These are phyloP conservation scores for Wallemia ichthyophaga DNA, from an alignment of 1,284 basidiomycete species.

Conservation along the genomic window DNA sequence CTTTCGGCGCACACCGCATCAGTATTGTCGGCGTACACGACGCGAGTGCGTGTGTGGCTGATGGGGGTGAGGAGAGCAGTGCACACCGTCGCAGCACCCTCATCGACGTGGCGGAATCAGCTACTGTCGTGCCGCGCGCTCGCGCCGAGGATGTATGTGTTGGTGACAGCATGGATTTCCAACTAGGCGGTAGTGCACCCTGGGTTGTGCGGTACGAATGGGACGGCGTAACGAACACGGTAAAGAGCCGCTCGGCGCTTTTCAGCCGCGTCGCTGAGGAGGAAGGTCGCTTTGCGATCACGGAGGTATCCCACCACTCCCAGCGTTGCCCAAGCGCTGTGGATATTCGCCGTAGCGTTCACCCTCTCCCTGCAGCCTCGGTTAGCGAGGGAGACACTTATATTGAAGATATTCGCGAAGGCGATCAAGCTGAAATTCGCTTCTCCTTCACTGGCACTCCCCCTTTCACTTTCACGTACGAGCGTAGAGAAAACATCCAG, in stretches of 20 bases:
- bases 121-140: slow-evolving; percentile 59
- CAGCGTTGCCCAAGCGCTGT: slow-evolving; percentile 40
- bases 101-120: slow-evolving; percentile 65
- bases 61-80: too few species aligned
- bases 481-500: slow-evolving; percentile 22
- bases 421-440: slow-evolving; percentile 72
- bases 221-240: slow-evolving; percentile 39
- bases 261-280: slow-evolving; percentile 57
- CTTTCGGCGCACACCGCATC: slow-evolving; percentile 50
- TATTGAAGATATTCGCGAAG: slow-evolving; percentile 65
- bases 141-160: slow-evolving; percentile 56
- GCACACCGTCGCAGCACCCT: slow-evolving; percentile 8
- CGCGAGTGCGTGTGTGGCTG: slow-evolving; percentile 39
- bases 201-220: slow-evolving; percentile 78
- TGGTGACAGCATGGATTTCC: slow-evolving; percentile 67
- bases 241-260: slow-evolving; percentile 42
- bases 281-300: slow-evolving; percentile 63
- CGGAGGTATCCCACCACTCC: slow-evolving; percentile 28
- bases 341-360: slow-evolving; percentile 42
- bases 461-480: slow-evolving; percentile 54
- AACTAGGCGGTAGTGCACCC: slow-evolving; percentile 77
- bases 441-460: slow-evolving; percentile 68
- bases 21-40: slow-evolving; percentile 44
- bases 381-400: slow-evolving; percentile 54
- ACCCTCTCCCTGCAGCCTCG: slow-evolving; percentile 55